A percentile compares a stretch with the other conserved stretches of the same genome.
These are phyloP conservation scores for Trypanosoma platydactyli DNA, from an alignment of 208 protist species.

Conservation along the genomic window DNA sequence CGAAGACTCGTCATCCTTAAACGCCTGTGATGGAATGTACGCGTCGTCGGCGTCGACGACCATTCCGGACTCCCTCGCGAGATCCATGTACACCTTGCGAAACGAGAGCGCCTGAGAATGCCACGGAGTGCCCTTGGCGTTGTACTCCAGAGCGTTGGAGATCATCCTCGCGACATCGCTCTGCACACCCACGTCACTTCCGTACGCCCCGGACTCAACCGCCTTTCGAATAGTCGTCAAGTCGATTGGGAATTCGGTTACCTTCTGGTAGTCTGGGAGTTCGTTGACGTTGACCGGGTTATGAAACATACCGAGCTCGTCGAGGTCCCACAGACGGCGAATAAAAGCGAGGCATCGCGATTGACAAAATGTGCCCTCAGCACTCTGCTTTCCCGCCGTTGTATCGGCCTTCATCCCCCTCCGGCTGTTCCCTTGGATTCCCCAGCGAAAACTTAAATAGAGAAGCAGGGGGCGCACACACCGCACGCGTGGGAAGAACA, in stretches of 20 bases:
- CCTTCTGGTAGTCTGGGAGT: conserved; percentile 74
- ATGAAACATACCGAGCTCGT: conserved; percentile 87
- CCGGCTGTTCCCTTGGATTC: too few relatives aligned
- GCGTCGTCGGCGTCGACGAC: conserved; percentile 64
- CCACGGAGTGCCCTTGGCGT: conserved; percentile 65
- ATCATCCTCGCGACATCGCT: conserved; percentile 86
- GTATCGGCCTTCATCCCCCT: conserved; percentile 17
- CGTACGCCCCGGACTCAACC: conserved; percentile 65
- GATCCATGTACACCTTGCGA: conserved; percentile 41
- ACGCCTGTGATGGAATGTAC: conserved; percentile 73
- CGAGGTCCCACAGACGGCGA: conserved; percentile 66
- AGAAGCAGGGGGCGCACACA: too few relatives aligned
- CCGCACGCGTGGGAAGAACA: too few relatives aligned
- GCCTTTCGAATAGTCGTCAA: conserved; percentile 74
- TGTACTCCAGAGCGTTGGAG: conserved; percentile 86
- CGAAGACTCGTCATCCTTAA: conserved; percentile 83
- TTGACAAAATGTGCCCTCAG: conserved; percentile 46
- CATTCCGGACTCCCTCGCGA: conserved; percentile 56
- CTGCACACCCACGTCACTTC: conserved; percentile 63
- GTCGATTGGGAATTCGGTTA: conserved; percentile 73
- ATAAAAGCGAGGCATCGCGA: conserved; percentile 64
- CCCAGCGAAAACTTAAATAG: neutral
- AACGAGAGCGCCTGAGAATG: conserved; percentile 63
- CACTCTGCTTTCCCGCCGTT: conserved; percentile 34
- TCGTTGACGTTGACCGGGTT: conserved; percentile 78